Evolutionary conservation across 805 yeast genomes (phyloP), one percentile per base, ranked within the genome.

Genomic region (Starmerella scarabaei): DNA sequence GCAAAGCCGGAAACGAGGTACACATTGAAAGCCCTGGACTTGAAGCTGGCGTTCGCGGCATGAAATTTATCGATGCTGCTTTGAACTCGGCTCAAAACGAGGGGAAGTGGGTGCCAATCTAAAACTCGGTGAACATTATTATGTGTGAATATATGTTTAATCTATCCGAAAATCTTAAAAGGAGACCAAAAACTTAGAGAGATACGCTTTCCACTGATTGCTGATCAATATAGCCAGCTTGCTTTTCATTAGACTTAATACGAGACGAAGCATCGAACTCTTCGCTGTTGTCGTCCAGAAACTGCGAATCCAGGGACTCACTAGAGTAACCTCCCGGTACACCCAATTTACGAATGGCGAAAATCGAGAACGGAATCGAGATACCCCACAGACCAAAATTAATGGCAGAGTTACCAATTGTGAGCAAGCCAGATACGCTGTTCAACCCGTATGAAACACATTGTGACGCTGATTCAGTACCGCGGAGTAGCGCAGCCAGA

Each of bases 301-400:
- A n/a, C 11, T 23, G 26, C 9, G 7, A 7, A 23, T 23, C 26
- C 26, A 23, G 26, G 9, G 9, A 11, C 26, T 23, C 26, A 23
- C 26, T 23, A 7, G 26, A 23, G 36, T 21, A 21, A 8, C 36
- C 36, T 6, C 28, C 37, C 11, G 30, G 37, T 9, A 35, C 30
- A 11, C 37, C 37, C 9, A 35, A 15, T 17, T 35, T 35, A 15
- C 37, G 19, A n/a, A 35, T 17, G 15, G 23, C 30, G 5, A 26
- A 18, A 23, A 35, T 9, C 1, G 39, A 27, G 2, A 35, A 28
- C 4, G 24, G 27, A 11, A 42, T 38, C 3, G 43, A 15, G 15
- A 39, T 17, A 3, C 48, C 48, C 48, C 43, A 37, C 5, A 44
- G 33, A 1, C 48, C 48, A 12, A 44, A 42, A 33, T 44, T 44